A percentile compares a stretch with the other conserved stretches of the same genome.
Conservation (phyloP, 1,139 yeast genomes). For the Saccharomycopsis phalli region DNA sequence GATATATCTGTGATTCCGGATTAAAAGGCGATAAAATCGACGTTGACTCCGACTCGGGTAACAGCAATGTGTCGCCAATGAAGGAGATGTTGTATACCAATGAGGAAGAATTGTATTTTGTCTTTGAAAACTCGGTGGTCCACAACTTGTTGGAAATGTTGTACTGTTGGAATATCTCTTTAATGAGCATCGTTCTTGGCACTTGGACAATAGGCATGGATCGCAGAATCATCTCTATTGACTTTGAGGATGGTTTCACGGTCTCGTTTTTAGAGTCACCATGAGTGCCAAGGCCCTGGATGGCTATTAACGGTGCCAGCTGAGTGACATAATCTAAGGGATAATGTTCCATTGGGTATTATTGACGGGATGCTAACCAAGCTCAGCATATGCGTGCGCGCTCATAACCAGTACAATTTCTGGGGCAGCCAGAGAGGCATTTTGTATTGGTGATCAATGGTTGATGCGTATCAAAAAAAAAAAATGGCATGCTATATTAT, state of each 20-base stretch:
- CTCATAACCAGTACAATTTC: too few relatives aligned
- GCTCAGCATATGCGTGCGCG: too few relatives aligned
- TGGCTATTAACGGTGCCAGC: slow-evolving; percentile 29
- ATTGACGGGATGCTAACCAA: too few relatives aligned
- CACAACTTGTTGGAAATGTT: slow-evolving; percentile 27
- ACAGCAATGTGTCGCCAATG: slow-evolving; percentile 23
- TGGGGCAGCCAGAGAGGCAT: too few relatives aligned
- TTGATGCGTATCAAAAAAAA: too few relatives aligned
- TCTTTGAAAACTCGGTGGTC: slow-evolving; percentile 25
- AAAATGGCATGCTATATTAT: too few relatives aligned
- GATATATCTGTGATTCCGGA: slow-evolving; percentile 30
- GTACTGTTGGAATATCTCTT: slow-evolving; percentile 24
- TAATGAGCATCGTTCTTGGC: slow-evolving; percentile 19
- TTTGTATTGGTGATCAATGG: too few relatives aligned
- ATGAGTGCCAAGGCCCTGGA: slow-evolving; percentile 31
- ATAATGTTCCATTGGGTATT: slow-evolving; percentile 29
- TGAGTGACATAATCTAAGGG: slow-evolving; percentile 27
- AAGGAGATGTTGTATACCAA: slow-evolving; percentile 26
- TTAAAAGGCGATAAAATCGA: slow-evolving; percentile 33
- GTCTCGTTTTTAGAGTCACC: neutral
- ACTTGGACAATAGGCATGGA: slow-evolving; percentile 24
- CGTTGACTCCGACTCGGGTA: slow-evolving; percentile 22
- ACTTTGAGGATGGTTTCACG: slow-evolving; percentile 13
- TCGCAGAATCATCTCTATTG: slow-evolving; percentile 24
- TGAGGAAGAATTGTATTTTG: slow-evolving; percentile 21